A percentile compares a stretch with the other conserved stretches of the same genome.
phyloP scores from a whole-genome alignment of 2,329 filamentous ascomycete genomes.

The Exserohilum turcica region DNA sequence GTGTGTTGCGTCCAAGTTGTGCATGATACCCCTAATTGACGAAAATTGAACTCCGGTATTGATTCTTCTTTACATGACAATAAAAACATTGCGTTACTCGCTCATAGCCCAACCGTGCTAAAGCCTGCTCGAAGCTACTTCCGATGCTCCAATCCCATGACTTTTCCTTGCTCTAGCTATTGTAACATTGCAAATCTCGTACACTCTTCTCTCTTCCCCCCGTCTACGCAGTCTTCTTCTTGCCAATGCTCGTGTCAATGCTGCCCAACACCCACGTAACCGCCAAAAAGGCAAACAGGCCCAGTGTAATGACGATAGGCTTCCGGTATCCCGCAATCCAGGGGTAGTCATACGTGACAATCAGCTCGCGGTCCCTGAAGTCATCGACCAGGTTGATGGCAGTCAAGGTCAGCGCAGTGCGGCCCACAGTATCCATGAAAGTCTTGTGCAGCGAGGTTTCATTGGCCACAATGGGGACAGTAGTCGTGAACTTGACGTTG shows the following conservation, averaged over 20 bases:
- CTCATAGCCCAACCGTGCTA: conserved; percentile 3
- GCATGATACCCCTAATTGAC: conserved; percentile 6
- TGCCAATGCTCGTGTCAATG: conserved; percentile 80
- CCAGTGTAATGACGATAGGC: conserved; percentile 79
- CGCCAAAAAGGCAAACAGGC: conserved; percentile 74
- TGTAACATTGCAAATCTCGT: background rate
- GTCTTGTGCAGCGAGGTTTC: conserved; percentile 74
- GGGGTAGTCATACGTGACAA: conserved; percentile 88
- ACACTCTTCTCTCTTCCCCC: background rate
- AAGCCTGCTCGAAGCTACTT: conserved; percentile 7
- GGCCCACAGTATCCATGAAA: conserved; percentile 91
- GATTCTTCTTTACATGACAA: conserved; percentile 29
- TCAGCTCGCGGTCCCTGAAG: conserved; percentile 77
- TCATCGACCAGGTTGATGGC: conserved; percentile 91
- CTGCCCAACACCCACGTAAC: conserved; percentile 75
- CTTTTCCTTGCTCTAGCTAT: conserved; percentile 1
- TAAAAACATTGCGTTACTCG: conserved; percentile 1
- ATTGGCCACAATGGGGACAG: conserved; percentile 70
- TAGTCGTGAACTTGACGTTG: conserved; percentile 79
- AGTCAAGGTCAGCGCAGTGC: conserved; percentile 79
- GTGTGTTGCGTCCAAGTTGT: background rate
- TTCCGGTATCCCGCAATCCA: conserved; percentile 78
- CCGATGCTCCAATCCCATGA: background rate
- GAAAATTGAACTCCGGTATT: conserved; percentile 16
- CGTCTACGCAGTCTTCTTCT: conserved; percentile 51